Percentiles rank a stretch among this genome's conserved stretches.
Evolutionary conservation across 805 yeast species (phyloP).

Genomic region (Candida boleticola): DNA sequence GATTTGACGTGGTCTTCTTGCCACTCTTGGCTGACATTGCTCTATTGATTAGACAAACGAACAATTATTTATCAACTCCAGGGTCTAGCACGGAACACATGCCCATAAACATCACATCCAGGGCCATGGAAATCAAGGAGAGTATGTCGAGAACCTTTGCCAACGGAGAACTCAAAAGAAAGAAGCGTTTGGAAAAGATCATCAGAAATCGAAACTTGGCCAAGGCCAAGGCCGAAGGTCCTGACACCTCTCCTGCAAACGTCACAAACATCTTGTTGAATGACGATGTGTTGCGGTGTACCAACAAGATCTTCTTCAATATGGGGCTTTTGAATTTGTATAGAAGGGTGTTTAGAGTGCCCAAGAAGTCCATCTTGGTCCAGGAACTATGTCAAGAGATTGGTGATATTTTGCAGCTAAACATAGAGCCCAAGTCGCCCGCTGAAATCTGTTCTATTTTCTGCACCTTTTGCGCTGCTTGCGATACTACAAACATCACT

Average conservation of each 20-base stretch:
- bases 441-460: slow-evolving; percentile 57
- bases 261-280: slow-evolving; percentile 23
- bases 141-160: slow-evolving; percentile 17
- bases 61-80: slow-evolving; percentile 13
- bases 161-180: slow-evolving; percentile 27
- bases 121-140: slow-evolving; percentile 28
- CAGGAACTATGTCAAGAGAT: slow-evolving; percentile 47
- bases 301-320: slow-evolving; percentile 52
- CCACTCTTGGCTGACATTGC: slow-evolving; percentile 55
- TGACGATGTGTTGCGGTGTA: slow-evolving; percentile 38
- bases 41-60: slow-evolving; percentile 27
- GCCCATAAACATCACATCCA: slow-evolving; percentile 18
- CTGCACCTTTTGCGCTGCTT: slow-evolving; percentile 56
- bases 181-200: slow-evolving; percentile 19
- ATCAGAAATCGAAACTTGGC: slow-evolving; percentile 5
- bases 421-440: slow-evolving; percentile 45
- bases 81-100: slow-evolving; percentile 6
- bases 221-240: slow-evolving; percentile 3
- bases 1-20: slow-evolving; percentile 62
- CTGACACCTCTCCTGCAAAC: slow-evolving; percentile 13
- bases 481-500: slow-evolving; percentile 46
- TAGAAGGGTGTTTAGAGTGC: slow-evolving; percentile 51
- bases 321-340: slow-evolving; percentile 57
- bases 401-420: slow-evolving; percentile 30
- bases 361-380: slow-evolving; percentile 44